Evolutionary conservation across 2,329 filamentous ascomycete species (phyloP).

Genomic region (Bipolaris bicolor): DNA sequence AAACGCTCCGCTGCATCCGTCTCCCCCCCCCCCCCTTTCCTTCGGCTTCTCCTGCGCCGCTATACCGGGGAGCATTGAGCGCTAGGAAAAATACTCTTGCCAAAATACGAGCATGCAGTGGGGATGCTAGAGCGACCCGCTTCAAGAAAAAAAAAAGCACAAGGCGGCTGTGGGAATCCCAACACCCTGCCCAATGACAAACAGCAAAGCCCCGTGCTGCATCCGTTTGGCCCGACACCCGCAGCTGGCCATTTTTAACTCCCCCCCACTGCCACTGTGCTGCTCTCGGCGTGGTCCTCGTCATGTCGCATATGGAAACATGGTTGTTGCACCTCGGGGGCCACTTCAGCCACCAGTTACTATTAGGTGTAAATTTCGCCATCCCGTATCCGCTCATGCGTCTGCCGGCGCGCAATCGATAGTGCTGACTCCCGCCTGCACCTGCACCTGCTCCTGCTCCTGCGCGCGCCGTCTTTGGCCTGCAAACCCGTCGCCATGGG

Average conservation of each 20-base stretch:
- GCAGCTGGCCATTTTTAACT: conserved; percentile 5
- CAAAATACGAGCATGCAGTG: conserved; percentile 27
- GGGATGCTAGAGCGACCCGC: conserved; percentile 24
- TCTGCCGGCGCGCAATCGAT: conserved; percentile 30
- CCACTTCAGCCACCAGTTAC: conserved; percentile 4
- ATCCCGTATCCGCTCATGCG: conserved; percentile 14
- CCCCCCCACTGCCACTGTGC: conserved; percentile 9
- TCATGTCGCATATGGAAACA: conserved; percentile 16
- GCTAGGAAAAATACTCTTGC: conserved; percentile 22
- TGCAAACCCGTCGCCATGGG: too few species aligned
- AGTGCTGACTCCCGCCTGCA: conserved; percentile 17
- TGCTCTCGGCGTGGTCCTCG: conserved; percentile 17
- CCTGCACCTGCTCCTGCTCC: too few species aligned
- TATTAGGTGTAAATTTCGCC: conserved; percentile 3
- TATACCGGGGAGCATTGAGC: conserved; percentile 7
- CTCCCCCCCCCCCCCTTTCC: conserved; percentile 15
- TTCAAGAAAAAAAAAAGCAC: conserved; percentile 11
- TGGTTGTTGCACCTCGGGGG: conserved; percentile 12
- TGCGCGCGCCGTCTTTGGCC: too few species aligned
- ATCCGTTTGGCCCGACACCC: conserved; percentile 8
- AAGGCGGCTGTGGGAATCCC: conserved; percentile 14
- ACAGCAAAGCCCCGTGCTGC: background rate
- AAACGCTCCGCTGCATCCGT: too few species aligned
- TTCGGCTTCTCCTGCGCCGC: background rate
- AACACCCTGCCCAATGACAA: conserved; percentile 15